A percentile compares a stretch with the other conserved stretches of the same genome.
phyloP scores from a whole-genome alignment of 2,329 filamentous ascomycete genomes.

The Ascochyta koolunga region DNA sequence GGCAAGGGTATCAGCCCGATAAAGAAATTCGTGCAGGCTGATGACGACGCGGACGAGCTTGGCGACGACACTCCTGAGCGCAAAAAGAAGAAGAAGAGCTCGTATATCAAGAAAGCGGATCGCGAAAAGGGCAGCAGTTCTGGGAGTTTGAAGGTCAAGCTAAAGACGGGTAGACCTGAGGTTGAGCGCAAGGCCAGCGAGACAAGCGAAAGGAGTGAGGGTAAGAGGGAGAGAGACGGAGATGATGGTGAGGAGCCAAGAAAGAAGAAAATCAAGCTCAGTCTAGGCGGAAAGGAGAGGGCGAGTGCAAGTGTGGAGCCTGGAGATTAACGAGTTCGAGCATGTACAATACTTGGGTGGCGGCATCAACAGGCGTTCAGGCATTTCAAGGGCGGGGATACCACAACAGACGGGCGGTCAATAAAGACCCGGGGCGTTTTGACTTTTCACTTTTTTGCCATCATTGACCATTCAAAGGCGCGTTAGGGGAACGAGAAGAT shows the following conservation, averaged over 20 bases:
- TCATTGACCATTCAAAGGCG: background rate
- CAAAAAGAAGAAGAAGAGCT: slow-evolving; percentile 57
- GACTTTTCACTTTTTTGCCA: background rate
- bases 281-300: slow-evolving; percentile 25
- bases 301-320: slow-evolving; percentile 17
- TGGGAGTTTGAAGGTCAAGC: slow-evolving; percentile 41
- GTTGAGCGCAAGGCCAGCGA: slow-evolving; percentile 39
- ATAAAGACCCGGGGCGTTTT: slow-evolving; percentile 13
- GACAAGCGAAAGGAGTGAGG: slow-evolving; percentile 36
- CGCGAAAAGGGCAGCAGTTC: slow-evolving; percentile 35
- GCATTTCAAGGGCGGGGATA: slow-evolving; percentile 16
- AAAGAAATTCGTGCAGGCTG: slow-evolving; percentile 35
- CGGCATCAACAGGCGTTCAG: slow-evolving; percentile 15
- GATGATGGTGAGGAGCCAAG: slow-evolving; percentile 41
- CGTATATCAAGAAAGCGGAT: slow-evolving; percentile 49
- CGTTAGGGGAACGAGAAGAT: background rate
- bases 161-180: slow-evolving; percentile 40
- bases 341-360: slow-evolving; percentile 3
- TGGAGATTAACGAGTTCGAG: background rate
- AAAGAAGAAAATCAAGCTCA: slow-evolving; percentile 49
- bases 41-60: slow-evolving; percentile 38
- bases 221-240: slow-evolving; percentile 44
- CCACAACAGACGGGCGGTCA: slow-evolving; percentile 16
- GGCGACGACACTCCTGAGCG: slow-evolving; percentile 51
- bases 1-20: slow-evolving; percentile 43